phyloP scores from a whole-genome alignment of 495 filamentous ascomycete genomes.

The Neurospora pannonica region DNA sequence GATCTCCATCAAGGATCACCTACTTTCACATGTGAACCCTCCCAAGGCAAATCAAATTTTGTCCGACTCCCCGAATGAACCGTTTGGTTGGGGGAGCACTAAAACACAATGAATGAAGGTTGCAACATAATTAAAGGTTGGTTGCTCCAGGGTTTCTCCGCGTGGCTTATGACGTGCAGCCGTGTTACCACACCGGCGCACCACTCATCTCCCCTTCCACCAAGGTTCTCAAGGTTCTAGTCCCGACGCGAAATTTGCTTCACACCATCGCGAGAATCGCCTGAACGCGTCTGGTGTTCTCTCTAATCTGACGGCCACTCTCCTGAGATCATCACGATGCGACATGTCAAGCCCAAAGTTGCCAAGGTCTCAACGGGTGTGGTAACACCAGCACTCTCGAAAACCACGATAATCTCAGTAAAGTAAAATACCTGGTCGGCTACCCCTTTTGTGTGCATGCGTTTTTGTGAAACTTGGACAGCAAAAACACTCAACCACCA shows the following conservation, averaged over 20 bases:
- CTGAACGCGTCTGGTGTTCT: background rate
- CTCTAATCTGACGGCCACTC: background rate
- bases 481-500: background rate
- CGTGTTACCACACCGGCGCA: background rate
- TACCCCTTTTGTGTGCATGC: background rate
- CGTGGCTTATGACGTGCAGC: constrained; percentile 20
- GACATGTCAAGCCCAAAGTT: background rate
- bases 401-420: background rate
- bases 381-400: background rate
- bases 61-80: background rate
- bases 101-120: background rate
- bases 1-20: background rate
- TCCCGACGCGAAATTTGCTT: background rate
- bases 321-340: background rate
- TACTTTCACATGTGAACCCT: background rate
- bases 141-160: constrained; percentile 13
- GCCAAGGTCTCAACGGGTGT: background rate
- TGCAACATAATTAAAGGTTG: background rate
- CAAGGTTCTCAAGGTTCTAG: background rate
- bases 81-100: background rate
- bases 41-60: background rate
- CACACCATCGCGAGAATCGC: background rate
- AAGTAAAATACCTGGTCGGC: background rate
- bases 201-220: background rate
- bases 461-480: background rate